Percentiles rank a stretch among this genome's conserved stretches.
phyloP scores from a whole-genome alignment of 2,329 filamentous ascomycete genomes.

The Thielaviopsis punctulata region DNA sequence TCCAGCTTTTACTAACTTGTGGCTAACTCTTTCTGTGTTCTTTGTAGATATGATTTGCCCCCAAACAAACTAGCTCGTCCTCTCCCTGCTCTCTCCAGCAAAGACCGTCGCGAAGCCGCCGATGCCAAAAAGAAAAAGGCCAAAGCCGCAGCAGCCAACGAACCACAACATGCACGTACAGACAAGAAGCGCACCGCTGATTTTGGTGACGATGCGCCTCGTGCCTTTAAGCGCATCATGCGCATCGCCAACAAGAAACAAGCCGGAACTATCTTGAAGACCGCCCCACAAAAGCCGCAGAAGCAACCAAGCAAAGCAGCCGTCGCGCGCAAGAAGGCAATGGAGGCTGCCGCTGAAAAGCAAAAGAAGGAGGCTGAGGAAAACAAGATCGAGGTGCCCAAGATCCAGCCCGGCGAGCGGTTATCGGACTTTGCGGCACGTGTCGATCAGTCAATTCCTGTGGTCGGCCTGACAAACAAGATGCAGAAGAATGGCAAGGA shows the following conservation, averaged over 20 bases:
- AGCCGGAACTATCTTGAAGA: slow-evolving; percentile 6
- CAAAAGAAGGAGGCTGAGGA: slow-evolving; percentile 15
- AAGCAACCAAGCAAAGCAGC: slow-evolving; percentile 27
- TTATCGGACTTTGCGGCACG: slow-evolving; percentile 66
- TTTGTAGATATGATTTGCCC: slow-evolving; percentile 6
- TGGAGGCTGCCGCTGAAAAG: slow-evolving; percentile 15
- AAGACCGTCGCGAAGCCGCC: slow-evolving; percentile 11
- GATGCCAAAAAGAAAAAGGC: slow-evolving; percentile 17
- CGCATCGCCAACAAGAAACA: slow-evolving; percentile 35
- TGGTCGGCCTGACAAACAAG: slow-evolving; percentile 52
- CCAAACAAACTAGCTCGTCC: slow-evolving; percentile 4
- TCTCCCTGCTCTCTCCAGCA: slow-evolving; percentile 7
- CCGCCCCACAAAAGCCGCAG: slow-evolving; percentile 18
- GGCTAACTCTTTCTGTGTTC: not conserved
- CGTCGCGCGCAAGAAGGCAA: slow-evolving; percentile 42
- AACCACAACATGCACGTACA: slow-evolving; percentile 20
- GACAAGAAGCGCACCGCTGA: slow-evolving; percentile 22
- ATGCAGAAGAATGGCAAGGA: slow-evolving; percentile 43
- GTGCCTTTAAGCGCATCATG: slow-evolving; percentile 77
- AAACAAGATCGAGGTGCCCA: slow-evolving; percentile 29
- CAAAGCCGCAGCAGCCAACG: slow-evolving; percentile 21
- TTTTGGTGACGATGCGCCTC: slow-evolving; percentile 62
- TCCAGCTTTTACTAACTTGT: not conserved
- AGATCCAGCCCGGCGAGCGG: slow-evolving; percentile 68
- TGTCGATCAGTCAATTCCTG: slow-evolving; percentile 69